A percentile compares a stretch with the other conserved stretches of the same genome.
These are phyloP conservation scores for Starmera stellimalicola DNA, from an alignment of 1,139 yeast genomes.

Conservation along the genomic window DNA sequence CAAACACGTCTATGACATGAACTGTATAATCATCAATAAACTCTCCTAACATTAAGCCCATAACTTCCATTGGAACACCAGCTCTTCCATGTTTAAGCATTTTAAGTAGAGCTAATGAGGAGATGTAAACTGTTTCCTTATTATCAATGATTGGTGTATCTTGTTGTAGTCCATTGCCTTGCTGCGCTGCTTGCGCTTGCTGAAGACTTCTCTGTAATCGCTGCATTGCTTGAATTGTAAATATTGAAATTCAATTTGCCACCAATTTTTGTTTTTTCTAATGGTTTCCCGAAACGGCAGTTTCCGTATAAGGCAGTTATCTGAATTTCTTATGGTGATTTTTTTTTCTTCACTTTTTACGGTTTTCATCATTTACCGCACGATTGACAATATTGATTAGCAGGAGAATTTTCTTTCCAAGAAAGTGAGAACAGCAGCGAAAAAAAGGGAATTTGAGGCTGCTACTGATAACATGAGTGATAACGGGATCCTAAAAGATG, in stretches of 20 bases:
- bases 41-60: constrained; percentile 99
- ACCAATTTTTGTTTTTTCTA: background rate
- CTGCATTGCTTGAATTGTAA: constrained; percentile 36
- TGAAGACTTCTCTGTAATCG: constrained; percentile 67
- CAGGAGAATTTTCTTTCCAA: too few species aligned
- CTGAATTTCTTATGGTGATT: too few species aligned
- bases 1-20: constrained; percentile 95
- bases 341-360: too few species aligned
- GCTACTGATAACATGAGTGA: too few species aligned
- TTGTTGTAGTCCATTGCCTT: constrained; percentile 43
- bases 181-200: constrained; percentile 43
- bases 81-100: constrained; percentile 98
- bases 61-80: constrained; percentile 99
- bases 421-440: too few species aligned
- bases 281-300: background rate
- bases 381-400: too few species aligned
- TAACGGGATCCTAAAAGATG: too few species aligned
- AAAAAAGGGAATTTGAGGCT: too few species aligned
- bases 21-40: constrained; percentile 97
- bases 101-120: constrained; percentile 87
- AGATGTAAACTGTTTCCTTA: constrained; percentile 92
- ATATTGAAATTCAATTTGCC: background rate
- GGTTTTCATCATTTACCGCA: too few species aligned
- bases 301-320: too few species aligned
- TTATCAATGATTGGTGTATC: constrained; percentile 88